A percentile compares a stretch with the other conserved stretches of the same genome.
Conservation (phyloP, 108 stramenopile genomes). For the Skeletonema marinoi region DNA sequence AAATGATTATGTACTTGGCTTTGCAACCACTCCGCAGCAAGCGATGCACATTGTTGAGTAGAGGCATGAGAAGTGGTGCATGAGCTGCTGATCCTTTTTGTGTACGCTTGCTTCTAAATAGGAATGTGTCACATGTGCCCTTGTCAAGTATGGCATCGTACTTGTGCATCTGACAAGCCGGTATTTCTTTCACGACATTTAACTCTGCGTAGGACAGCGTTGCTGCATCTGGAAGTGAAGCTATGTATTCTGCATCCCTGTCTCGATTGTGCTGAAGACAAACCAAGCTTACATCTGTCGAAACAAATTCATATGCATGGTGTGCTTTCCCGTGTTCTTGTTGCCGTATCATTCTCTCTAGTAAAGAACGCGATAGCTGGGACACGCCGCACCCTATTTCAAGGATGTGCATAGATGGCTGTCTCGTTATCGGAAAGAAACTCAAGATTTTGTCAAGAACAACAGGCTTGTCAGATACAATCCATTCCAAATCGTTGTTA, state of each 20-base stretch:
- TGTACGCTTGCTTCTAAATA: constrained; percentile 73
- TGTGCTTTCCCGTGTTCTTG: neutral
- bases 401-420: constrained; percentile 29
- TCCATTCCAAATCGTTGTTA: constrained; percentile 46
- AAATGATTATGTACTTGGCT: constrained; percentile 59
- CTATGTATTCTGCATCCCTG: constrained; percentile 47
- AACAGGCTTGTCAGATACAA: constrained; percentile 20
- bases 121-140: constrained; percentile 79
- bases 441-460: constrained; percentile 43
- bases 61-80: constrained; percentile 37
- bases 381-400: constrained; percentile 87
- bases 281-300: constrained; percentile 74
- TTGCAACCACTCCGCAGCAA: constrained; percentile 49
- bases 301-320: constrained; percentile 35
- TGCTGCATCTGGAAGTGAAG: constrained; percentile 1
- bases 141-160: constrained; percentile 77
- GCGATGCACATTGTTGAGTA: constrained; percentile 66
- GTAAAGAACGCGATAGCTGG: constrained; percentile 54
- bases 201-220: constrained; percentile 51
- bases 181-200: constrained; percentile 43
- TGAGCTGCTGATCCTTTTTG: constrained; percentile 51
- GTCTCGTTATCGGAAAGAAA: constrained; percentile 20
- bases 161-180: constrained; percentile 4
- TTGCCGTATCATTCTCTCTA: constrained; percentile 20
- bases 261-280: constrained; percentile 56